Conservation (phyloP, 805 yeast genomes). For the Myxozyma vanderwaltii region DNA sequence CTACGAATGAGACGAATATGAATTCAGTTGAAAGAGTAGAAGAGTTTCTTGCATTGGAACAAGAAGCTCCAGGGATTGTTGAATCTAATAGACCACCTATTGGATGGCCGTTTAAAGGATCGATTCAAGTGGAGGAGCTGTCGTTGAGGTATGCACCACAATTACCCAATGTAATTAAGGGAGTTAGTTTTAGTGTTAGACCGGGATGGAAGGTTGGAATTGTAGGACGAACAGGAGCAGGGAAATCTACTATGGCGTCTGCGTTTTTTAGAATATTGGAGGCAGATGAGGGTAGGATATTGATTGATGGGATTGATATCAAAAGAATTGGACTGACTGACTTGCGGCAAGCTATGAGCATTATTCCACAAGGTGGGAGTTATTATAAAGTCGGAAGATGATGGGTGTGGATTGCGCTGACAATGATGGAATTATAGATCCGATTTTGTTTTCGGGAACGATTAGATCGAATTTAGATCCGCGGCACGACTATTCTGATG, state of each 20-base stretch:
- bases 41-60: constrained; percentile 65
- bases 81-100: constrained; percentile 48
- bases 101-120: constrained; percentile 71
- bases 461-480: constrained; percentile 80
- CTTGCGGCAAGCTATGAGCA: constrained; percentile 68
- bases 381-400: constrained; percentile 38
- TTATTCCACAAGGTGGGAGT: constrained; percentile 88
- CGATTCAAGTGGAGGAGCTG: constrained; percentile 57
- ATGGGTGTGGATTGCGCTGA: not conserved
- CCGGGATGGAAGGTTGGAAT: constrained; percentile 78
- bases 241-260: constrained; percentile 74
- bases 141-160: constrained; percentile 64
- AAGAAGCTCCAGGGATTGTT: constrained; percentile 64
- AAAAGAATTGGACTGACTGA: constrained; percentile 64
- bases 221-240: constrained; percentile 91
- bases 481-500: constrained; percentile 58
- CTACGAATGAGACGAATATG: constrained; percentile 75
- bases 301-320: constrained; percentile 71
- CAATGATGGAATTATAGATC: constrained; percentile 54
- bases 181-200: constrained; percentile 53
- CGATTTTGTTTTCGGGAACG: constrained; percentile 78
- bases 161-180: constrained; percentile 65
- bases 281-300: constrained; percentile 53
- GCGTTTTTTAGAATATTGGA: constrained; percentile 72
- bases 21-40: constrained; percentile 72